Evolutionary conservation across 2,329 filamentous ascomycete species (phyloP), one percentile per base, ranked within the genome.

Genomic region (Cladosporium halotolerans): DNA sequence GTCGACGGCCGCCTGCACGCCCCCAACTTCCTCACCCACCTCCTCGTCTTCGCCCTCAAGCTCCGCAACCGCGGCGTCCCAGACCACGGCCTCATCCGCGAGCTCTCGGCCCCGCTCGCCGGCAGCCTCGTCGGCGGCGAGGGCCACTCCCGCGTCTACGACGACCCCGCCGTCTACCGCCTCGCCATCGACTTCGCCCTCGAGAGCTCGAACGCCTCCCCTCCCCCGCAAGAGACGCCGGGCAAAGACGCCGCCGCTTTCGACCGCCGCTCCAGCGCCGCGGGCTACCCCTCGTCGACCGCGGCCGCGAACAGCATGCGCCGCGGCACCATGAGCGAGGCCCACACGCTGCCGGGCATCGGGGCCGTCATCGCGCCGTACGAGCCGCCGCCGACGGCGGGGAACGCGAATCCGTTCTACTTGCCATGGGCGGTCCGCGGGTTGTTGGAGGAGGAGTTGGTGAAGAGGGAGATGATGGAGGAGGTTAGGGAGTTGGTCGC

Each of bases 381-480:
- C 56, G 75, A 77, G 52, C 63, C 68, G 8, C 62, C 57, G 18
- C 60, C 55, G 28, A 62, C 48, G 23, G 60, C 60, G 39, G 59
- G 58, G 14, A 77, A 79, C 54, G 73, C 84, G 13, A 97, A 96
- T 63, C 92, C 92, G 0, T 97, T 92, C 65, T 85, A 93, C 52
- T 75, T 99, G 11, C 93, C 93, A 0, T 99, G 95, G 85, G 92
- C 93, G 34, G 93, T 99, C 84, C 82, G 93, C 7, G 93, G 93
- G 0, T 73, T 99, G 54, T 73, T 99, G 2, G 93, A 97, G 67
- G 93, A 99, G 68, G 86, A 93, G 14, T 83, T 89, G 63, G 92
- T 97, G 19, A 90, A 87, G 68, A 73, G 95, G 14, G 82, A 82
- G 32, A 46, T 67, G 50, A 56, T 57, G 53, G 72, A 78, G 1